phyloP scores from a whole-genome alignment of 2,329 filamentous ascomycete species.

The Pleurostoma richardsiae region DNA sequence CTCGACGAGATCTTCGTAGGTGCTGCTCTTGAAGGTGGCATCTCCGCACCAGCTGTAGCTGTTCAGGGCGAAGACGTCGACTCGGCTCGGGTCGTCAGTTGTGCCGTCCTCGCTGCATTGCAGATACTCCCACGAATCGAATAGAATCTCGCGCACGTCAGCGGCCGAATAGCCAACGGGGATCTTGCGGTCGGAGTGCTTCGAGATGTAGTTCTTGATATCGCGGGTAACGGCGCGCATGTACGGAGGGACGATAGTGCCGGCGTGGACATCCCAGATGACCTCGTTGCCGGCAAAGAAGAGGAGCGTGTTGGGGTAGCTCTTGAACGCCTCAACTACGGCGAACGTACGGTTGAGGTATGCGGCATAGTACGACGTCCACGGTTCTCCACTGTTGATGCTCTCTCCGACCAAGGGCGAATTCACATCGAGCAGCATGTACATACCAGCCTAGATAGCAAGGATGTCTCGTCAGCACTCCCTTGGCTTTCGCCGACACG shows the following conservation, averaged over 20 bases:
- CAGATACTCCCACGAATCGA: slow-evolving; percentile 73
- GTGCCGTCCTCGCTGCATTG: slow-evolving; percentile 57
- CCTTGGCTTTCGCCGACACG: not conserved
- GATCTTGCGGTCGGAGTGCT: slow-evolving; percentile 61
- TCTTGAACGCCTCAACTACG: slow-evolving; percentile 62
- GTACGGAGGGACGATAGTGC: slow-evolving; percentile 61
- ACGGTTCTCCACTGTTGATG: slow-evolving; percentile 49
- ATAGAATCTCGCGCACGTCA: slow-evolving; percentile 67
- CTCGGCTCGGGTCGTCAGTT: slow-evolving; percentile 54
- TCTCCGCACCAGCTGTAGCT: slow-evolving; percentile 63
- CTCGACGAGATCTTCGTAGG: slow-evolving; percentile 52
- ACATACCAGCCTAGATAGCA: slow-evolving; percentile 52
- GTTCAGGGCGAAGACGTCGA: slow-evolving; percentile 75
- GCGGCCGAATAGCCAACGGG: slow-evolving; percentile 79
- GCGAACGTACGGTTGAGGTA: slow-evolving; percentile 65
- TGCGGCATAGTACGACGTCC: slow-evolving; percentile 51
- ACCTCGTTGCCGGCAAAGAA: slow-evolving; percentile 81
- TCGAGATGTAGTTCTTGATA: slow-evolving; percentile 75
- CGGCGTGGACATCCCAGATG: slow-evolving; percentile 61
- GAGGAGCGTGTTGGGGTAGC: slow-evolving; percentile 61
- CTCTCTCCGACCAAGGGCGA: slow-evolving; percentile 56
- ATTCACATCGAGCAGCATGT: slow-evolving; percentile 66
- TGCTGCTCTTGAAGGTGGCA: slow-evolving; percentile 47
- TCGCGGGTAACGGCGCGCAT: slow-evolving; percentile 71
- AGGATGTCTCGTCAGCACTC: not conserved